Conservation (phyloP, 495 filamentous ascomycete genomes). For the Cladorrhinum samala region DNA sequence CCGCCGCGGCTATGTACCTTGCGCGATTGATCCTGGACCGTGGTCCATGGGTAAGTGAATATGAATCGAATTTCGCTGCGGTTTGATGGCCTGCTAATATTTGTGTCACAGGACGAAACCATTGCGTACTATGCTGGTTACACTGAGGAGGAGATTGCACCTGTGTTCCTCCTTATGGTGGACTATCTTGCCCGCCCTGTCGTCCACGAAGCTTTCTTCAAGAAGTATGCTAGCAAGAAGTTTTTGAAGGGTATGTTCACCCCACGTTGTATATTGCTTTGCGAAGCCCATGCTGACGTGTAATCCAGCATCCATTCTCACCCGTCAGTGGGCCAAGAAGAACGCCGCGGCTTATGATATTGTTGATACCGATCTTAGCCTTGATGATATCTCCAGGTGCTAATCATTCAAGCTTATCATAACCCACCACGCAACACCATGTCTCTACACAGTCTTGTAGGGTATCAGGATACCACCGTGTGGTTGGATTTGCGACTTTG, state of each 20-base stretch:
- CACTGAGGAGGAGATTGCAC: conserved; percentile 82
- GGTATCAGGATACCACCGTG: conserved; percentile 25
- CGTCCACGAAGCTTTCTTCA: conserved; percentile 93
- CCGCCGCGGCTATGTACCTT: conserved; percentile 91
- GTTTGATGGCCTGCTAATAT: conserved; percentile 13
- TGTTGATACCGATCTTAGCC: conserved; percentile 30
- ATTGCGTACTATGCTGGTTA: conserved; percentile 93
- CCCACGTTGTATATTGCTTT: conserved; percentile 4
- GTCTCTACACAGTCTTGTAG: conserved; percentile 11
- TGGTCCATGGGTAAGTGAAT: conserved; percentile 85
- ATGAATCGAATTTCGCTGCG: not conserved
- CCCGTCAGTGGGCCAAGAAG: conserved; percentile 89
- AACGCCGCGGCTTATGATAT: conserved; percentile 45
- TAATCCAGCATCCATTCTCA: conserved; percentile 74
- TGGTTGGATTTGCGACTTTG: conserved; percentile 26
- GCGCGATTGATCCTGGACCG: conserved; percentile 82
- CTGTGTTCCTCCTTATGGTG: conserved; percentile 89
- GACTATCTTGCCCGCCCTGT: conserved; percentile 88
- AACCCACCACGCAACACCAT: conserved; percentile 5
- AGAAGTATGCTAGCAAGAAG: conserved; percentile 98
- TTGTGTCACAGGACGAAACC: conserved; percentile 60
- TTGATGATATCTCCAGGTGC: conserved; percentile 35
- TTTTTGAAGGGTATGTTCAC: conserved; percentile 76
- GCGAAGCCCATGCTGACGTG: conserved; percentile 21
- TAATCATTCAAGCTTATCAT: not conserved